A percentile compares a stretch with the other conserved stretches of the same genome.
These are phyloP conservation scores for Adansonia digitata DNA, from an alignment of 345 rosid genomes.

Conservation along the genomic window DNA sequence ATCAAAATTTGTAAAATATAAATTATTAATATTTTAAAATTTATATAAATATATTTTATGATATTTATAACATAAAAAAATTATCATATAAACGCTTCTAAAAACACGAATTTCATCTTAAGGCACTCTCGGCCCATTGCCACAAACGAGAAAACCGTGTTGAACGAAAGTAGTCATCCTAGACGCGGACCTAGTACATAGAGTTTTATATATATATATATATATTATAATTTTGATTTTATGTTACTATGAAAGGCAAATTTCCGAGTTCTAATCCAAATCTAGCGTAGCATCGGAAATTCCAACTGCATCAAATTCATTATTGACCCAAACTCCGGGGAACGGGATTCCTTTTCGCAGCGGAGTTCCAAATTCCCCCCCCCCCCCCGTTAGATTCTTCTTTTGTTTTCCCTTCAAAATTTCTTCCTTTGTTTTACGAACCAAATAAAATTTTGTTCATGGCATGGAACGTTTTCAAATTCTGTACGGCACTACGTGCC, in stretches of 20 bases:
- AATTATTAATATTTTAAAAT: too few relatives aligned
- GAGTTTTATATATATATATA: background rate
- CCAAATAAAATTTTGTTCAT: constrained; percentile 10
- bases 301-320: background rate
- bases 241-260: background rate
- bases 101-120: too few relatives aligned
- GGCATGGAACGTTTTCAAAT: constrained; percentile 82
- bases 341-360: constrained; percentile 3
- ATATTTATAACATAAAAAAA: too few relatives aligned
- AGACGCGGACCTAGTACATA: background rate
- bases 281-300: background rate
- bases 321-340: background rate
- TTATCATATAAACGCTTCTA: too few relatives aligned
- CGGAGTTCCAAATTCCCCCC: constrained; percentile 6
- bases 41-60: too few relatives aligned
- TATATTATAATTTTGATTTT: too few relatives aligned
- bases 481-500: constrained; percentile 73
- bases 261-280: background rate
- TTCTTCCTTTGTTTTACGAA: background rate
- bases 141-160: background rate
- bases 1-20: too few relatives aligned
- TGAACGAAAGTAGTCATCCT: background rate
- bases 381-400: too few relatives aligned
- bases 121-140: too few relatives aligned
- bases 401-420: background rate